phyloP scores from a whole-genome alignment of 441 rosid species.

The Biscutella laevigata region DNA sequence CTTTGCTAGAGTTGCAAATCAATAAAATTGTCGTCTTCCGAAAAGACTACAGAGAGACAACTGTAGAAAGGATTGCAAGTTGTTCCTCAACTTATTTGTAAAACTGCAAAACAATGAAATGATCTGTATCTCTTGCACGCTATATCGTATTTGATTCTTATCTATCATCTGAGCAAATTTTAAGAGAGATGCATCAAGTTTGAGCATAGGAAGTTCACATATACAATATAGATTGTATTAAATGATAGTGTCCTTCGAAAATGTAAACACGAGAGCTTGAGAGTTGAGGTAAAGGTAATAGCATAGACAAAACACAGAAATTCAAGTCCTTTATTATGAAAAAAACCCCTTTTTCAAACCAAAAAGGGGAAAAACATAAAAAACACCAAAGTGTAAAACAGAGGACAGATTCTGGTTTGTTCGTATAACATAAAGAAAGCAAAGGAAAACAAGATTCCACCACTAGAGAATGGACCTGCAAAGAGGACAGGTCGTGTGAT shows the following conservation, averaged over 20 bases:
- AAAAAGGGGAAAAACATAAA: conserved; percentile 7
- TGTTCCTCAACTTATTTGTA: no score
- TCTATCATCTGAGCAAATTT: no score
- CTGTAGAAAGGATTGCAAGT: background rate
- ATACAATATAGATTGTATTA: no score
- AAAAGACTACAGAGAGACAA: background rate
- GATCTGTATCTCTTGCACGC: no score
- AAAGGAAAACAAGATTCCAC: conserved; percentile 6
- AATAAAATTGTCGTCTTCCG: background rate
- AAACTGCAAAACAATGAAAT: no score
- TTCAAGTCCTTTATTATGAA: conserved; percentile 16
- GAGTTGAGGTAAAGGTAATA: no score
- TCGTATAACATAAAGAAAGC: background rate
- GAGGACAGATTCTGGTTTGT: conserved; percentile 6
- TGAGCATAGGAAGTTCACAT: no score
- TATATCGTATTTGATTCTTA: no score
- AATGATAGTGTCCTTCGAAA: no score
- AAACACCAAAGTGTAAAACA: conserved; percentile 17
- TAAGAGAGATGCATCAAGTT: no score
- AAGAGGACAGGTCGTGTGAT: conserved; percentile 61
- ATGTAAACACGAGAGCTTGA: no score
- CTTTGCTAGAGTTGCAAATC: background rate
- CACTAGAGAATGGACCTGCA: conserved; percentile 54
- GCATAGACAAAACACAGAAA: background rate
- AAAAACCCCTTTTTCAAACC: conserved; percentile 8